These are phyloP conservation scores for Cymodocea nodosa DNA, from an alignment of 116 monocot genomes.

Conservation along the genomic window DNA sequence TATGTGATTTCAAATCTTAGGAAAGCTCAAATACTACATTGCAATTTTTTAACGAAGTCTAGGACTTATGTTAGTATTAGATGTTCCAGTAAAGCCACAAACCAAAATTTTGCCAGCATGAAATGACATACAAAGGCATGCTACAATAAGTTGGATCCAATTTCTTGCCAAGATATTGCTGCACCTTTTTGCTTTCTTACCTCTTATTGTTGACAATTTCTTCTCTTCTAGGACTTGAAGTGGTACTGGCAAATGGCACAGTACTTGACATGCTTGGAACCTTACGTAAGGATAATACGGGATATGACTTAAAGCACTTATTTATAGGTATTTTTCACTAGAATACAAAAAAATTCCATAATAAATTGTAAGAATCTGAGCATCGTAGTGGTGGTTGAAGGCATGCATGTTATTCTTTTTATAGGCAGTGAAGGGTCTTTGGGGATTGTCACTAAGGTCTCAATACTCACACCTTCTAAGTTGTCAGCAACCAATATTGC, in stretches of 20 bases:
- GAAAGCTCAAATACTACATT: no score
- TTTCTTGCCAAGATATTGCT: no score
- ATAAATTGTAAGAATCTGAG: neutral
- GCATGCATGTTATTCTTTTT: neutral
- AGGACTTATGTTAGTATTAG: no score
- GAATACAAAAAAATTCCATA: neutral
- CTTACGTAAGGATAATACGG: slow-evolving; percentile 92
- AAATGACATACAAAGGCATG: no score
- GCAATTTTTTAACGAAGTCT: no score
- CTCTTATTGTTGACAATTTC: neutral
- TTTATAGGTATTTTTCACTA: slow-evolving; percentile 54
- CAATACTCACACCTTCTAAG: slow-evolving; percentile 71
- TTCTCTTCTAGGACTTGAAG: slow-evolving; percentile 79
- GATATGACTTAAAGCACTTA: slow-evolving; percentile 94
- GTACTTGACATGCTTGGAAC: slow-evolving; percentile 83
- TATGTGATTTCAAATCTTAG: no score
- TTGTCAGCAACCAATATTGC: slow-evolving; percentile 67
- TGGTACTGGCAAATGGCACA: slow-evolving; percentile 80
- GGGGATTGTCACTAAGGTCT: slow-evolving; percentile 84
- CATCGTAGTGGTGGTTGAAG: neutral
- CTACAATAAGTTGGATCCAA: no score
- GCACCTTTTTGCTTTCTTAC: neutral
- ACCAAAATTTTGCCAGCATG: no score
- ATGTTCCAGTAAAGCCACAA: no score
- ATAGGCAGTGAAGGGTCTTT: slow-evolving; percentile 97